Evolutionary conservation across 345 rosid species (phyloP), one percentile per base, ranked within the genome.

Genomic region (Lepidium aucheri): DNA sequence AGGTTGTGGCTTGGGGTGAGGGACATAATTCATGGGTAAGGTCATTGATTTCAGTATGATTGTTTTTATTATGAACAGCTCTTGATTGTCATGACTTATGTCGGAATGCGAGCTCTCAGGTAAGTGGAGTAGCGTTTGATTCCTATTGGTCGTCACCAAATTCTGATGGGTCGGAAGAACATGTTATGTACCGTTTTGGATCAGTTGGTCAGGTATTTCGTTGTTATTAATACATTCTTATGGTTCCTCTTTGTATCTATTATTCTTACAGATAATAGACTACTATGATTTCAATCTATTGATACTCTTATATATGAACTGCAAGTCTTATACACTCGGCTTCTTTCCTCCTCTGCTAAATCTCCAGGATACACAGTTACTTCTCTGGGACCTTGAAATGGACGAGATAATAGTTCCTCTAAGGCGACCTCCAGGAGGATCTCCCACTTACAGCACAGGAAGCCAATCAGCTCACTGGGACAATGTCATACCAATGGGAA

Each of bases 381-480:
- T 95, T 65, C 80, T 95, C 56, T 95, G 99, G 99, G 99, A 95
- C 79, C 81, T 95, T 44, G 96, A 95, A 82, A 78, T 86, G 94
- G 99, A 95, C 17, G 99, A 95, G 77, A 95, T 95, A 41, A 97
- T 95, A 32, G 98, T 91, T 79, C 99, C 99, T 58, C 72, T 89
- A 33, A 89, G 98, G 18, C 81, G 98, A 68, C 67, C 84, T 34
- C 87, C 96, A 59, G 99, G 97, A 68, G 99, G 98, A 40, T 95
- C 99, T 16, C 99, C 98, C 7, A 89, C 98, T 53, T 89, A 81
- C 80, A 89, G 96, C 60, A 70, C 97, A 1, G 99, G 99, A 75
- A 95, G 98, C 83, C 99, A 91, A 69, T 91, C 99, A 34, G 78
- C 98, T 15, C 99, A 95, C 64, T 95, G 99, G 99, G 99, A 95